Base-by-base conservation (phyloP, 306 rosid genomes). In the Cucurbita pepo region DNA sequence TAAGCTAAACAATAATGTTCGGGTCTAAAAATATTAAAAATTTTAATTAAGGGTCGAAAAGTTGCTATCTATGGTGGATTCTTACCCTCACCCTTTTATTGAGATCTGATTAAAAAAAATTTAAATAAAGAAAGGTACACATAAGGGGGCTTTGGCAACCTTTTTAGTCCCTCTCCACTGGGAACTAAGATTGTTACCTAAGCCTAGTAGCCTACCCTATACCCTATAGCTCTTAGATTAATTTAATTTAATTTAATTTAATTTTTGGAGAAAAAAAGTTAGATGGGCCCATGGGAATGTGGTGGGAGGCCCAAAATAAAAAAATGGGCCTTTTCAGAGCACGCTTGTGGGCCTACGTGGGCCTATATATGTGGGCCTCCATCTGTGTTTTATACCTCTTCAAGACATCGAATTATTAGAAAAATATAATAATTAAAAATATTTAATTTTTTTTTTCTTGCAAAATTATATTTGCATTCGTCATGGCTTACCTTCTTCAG, bases 181-280 rank as follows among this genome's bases (percentile, higher is more conserved):
- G 89, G 89, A 86, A 83, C 89, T 82, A 56, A 45, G 77, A 61
- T 70, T 78, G 76, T 75, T 69, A 77, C 81, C 75, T 64, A 48
- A 76, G 69, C 84, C 82, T 65, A 72, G 30, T 1, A 69, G 44
- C 59, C 74, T 69, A 30, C 58, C 45, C 40, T 15, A 21, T n/a
- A 6, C 51, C 38, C 10, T 65, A 30, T 30, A 65, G n/a, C 54
- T 44, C 4, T 19, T 56, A 19, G 9, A 2, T 36, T 30, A 30
- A 30, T 4, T 58, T 56, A 10, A 4, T 57, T 25, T 11, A 56
- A 57, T 21, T 1, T 30, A 10, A 12, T 30, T 22, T 25, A 11
- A 4, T 57, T 57, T 3, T 56, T 56, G 14, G 4, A 66, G 22
- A 21, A 21, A 47, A 67, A 45, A 10, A 45, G 22, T 67, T 8